Evolutionary conservation across 331 rosid species (phyloP).

Genomic region (Erythrophleum ivorense): DNA sequence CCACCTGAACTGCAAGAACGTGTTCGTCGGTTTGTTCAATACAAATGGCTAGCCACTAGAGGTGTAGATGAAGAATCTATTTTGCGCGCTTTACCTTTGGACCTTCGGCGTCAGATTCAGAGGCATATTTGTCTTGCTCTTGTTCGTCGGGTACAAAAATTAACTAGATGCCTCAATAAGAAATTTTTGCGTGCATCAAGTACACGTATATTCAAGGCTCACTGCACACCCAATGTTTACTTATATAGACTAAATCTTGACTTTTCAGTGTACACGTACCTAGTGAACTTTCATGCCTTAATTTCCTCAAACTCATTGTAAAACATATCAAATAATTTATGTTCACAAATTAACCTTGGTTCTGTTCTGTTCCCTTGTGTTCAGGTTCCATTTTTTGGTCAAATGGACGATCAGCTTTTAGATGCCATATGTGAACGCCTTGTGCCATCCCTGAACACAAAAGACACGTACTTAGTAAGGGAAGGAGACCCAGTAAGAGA

Average conservation of each 20-base stretch:
- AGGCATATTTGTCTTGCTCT: constrained; percentile 86
- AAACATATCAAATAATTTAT: neutral
- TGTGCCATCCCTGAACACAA: constrained; percentile 74
- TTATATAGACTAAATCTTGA: neutral
- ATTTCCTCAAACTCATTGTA: neutral
- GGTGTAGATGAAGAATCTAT: constrained; percentile 91
- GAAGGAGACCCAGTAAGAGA: constrained; percentile 92
- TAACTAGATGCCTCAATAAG: neutral
- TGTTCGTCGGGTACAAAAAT: constrained; percentile 61
- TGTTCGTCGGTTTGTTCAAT: constrained; percentile 80
- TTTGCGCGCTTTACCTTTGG: constrained; percentile 73
- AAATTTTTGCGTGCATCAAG: neutral
- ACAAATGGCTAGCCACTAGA: constrained; percentile 88
- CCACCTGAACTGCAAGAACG: constrained; percentile 75
- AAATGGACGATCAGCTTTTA: constrained; percentile 87
- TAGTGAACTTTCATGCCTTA: neutral
- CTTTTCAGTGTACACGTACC: too few relatives aligned
- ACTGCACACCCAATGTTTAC: neutral
- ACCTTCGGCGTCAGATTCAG: constrained; percentile 83
- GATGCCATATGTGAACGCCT: constrained; percentile 97
- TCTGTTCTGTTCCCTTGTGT: neutral
- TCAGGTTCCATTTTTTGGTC: constrained; percentile 86
- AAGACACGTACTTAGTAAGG: constrained; percentile 58
- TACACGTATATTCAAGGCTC: neutral
- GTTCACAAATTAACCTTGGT: constrained; percentile 14